phyloP scores from a whole-genome alignment of 1,284 basidiomycete species.

The Naganishia albida region DNA sequence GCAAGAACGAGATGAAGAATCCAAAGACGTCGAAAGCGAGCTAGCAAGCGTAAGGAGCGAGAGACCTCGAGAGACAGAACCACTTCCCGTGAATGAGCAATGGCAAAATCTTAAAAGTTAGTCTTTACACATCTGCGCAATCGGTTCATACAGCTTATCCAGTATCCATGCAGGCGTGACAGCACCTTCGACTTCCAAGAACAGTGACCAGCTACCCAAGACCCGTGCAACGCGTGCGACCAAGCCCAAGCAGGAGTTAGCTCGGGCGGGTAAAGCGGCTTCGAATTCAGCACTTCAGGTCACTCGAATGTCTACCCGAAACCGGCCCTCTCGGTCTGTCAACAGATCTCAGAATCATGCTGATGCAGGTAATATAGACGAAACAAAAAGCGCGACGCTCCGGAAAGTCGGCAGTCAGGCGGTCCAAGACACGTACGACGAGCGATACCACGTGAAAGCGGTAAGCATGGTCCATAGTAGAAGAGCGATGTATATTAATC shows the following conservation, averaged over 20 bases:
- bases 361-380: neutral
- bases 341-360: neutral
- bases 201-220: neutral
- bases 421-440: neutral
- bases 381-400: neutral
- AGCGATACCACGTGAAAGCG: neutral
- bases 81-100: neutral
- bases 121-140: neutral
- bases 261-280: neutral
- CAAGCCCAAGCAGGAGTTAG: neutral
- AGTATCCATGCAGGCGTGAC: neutral
- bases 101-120: neutral
- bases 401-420: neutral
- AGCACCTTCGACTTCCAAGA: neutral
- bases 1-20: neutral
- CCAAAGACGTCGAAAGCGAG: neutral
- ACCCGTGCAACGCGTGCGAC: neutral
- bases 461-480: neutral
- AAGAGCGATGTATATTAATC: no score
- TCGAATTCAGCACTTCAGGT: neutral
- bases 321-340: neutral
- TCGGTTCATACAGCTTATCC: neutral
- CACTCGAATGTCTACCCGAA: constrained; percentile 7
- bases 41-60: neutral
- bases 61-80: neutral